These are phyloP conservation scores for Penicillium coffeae DNA, from an alignment of 495 filamentous ascomycete genomes.

Conservation along the genomic window DNA sequence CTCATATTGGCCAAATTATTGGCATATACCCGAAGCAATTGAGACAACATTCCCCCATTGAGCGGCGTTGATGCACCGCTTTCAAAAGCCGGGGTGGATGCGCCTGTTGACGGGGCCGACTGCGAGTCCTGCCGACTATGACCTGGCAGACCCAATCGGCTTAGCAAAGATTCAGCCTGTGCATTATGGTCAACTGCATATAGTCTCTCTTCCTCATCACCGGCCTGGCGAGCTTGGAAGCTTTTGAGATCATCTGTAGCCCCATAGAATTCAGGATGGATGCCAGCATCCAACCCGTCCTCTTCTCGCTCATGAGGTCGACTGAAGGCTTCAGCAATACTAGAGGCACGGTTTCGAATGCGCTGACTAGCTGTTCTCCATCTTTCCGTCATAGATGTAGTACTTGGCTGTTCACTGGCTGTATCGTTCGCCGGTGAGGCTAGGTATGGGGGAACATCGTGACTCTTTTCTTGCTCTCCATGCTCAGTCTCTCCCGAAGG, in stretches of 20 bases:
- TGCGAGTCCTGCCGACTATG: slow-evolving; percentile 5
- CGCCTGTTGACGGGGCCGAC: slow-evolving; percentile 14
- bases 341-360: slow-evolving; percentile 15
- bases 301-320: slow-evolving; percentile 24
- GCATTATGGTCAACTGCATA: slow-evolving; percentile 11
- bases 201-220: slow-evolving; percentile 15
- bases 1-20: slow-evolving; percentile 20
- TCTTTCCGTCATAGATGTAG: slow-evolving; percentile 5
- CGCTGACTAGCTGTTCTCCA: slow-evolving; percentile 25
- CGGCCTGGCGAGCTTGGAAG: slow-evolving; percentile 14
- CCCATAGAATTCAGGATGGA: slow-evolving; percentile 24
- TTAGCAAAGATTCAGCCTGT: slow-evolving; percentile 25
- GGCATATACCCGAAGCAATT: slow-evolving; percentile 29
- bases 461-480: slow-evolving; percentile 2
- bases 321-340: slow-evolving; percentile 22
- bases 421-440: slow-evolving; percentile 3
- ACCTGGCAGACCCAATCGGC: slow-evolving; percentile 16
- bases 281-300: slow-evolving; percentile 24
- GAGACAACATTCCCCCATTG: slow-evolving; percentile 24
- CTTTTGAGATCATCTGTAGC: slow-evolving; percentile 27
- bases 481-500: slow-evolving; percentile 7
- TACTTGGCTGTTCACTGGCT: slow-evolving; percentile 12
- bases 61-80: slow-evolving; percentile 14
- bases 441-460: not conserved
- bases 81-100: slow-evolving; percentile 16